Evolutionary conservation across 1,139 yeast species (phyloP), one percentile per base, ranked within the genome.

Genomic region (Candida smagusa): DNA sequence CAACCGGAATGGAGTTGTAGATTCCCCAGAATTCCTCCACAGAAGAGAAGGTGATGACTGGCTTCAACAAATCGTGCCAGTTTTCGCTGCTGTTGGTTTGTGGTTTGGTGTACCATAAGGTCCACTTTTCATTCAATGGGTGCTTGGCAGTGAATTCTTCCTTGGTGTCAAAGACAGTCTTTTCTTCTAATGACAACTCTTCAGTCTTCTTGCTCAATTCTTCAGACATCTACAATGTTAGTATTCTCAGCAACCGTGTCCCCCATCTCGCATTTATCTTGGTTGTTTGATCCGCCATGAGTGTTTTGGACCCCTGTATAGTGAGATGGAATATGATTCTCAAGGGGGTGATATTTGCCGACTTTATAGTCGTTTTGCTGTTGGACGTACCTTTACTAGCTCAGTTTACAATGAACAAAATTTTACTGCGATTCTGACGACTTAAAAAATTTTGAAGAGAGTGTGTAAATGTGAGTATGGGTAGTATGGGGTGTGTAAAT

Each of bases 1-100:
- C 96, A 54, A 81, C 82, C 48, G 98, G 97, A 53, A 92, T 84
- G 38, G 95, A 85, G 67, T 92, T 92, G 73, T 81, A 87, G 49
- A 90, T 85, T 22, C 98, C 99, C 99, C 99, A 92, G 71, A 92
- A 92, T 65, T 92, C 97, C 70, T 92, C 99, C 35, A 92, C 97
- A 22, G 96, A 82, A 37, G 83, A 77, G 53, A 92, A 88, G 25
- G 95, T 81, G 52, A 90, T 94, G 37, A 92, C 95, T 43, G 96
- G 95, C 69, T 90, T 90, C 59, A 92, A 76, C 51, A 89, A 77
- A 58, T 89, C 96, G 45, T 87, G 81, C 98, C 98, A 92, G 57
- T 89, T 82, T 65, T 88, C 97, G 49, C 73, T 73, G 53, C 72
- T 74, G 58, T 78, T 84, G 43, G 84, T 81, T 50, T 88, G 83